Conservation (phyloP, 208 protist species). For the Trypanosoma scelopori region DNA sequence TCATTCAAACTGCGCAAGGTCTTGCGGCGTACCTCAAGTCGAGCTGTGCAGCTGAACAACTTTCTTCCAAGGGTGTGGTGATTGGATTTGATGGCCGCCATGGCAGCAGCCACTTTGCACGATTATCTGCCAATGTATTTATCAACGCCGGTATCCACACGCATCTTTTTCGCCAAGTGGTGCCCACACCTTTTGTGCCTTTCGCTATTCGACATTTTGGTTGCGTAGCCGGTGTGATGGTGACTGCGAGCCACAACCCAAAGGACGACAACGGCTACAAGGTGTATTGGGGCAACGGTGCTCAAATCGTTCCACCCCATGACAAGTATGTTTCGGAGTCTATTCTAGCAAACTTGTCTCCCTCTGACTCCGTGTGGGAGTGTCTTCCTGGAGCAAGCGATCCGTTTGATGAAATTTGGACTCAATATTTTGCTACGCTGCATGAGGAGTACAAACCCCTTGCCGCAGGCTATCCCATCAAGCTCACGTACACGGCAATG, state of each 20-base stretch:
- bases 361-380: conserved; percentile 71
- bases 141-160: conserved; percentile 74
- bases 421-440: conserved; percentile 66
- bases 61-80: conserved; percentile 66
- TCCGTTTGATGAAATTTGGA: conserved; percentile 53
- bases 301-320: conserved; percentile 94
- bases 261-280: conserved; percentile 99
- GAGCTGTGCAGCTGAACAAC: conserved; percentile 34
- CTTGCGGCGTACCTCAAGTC: conserved; percentile 56
- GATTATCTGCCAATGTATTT: conserved; percentile 88
- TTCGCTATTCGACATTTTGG: conserved; percentile 59
- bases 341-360: conserved; percentile 90
- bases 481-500: conserved; percentile 82
- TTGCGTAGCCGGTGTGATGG: conserved; percentile 93
- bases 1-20: conserved; percentile 95
- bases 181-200: conserved; percentile 93
- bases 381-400: conserved; percentile 46
- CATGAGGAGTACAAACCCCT: conserved; percentile 40
- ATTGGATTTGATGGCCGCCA: conserved; percentile 97
- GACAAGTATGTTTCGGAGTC: conserved; percentile 90
- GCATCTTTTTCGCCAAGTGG: conserved; percentile 79
- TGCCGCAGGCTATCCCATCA: conserved; percentile 18
- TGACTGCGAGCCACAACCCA: conserved; percentile 99
- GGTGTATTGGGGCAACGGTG: conserved; percentile 96
- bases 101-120: conserved; percentile 89